Base-by-base conservation (phyloP, 306 rosid genomes). In the Spatholobus suberectus region DNA sequence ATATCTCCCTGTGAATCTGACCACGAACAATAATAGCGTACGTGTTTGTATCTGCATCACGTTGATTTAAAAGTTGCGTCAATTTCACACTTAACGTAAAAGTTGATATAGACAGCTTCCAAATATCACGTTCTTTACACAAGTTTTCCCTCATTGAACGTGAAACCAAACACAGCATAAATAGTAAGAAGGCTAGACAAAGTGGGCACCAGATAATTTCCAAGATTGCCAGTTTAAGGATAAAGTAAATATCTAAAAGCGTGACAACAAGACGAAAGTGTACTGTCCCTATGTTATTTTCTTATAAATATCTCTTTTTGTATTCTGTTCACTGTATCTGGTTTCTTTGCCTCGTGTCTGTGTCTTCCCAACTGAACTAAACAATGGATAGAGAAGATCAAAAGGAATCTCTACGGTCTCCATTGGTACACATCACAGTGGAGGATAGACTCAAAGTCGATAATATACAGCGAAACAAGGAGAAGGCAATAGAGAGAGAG, bases 351-450 rank as follows among this genome's bases (percentile, higher is more conserved):
- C 29, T 40, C 0, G 74, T 20, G 4, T 40, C 54, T 41, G 26
- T 43, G 37, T 44, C 58, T 13, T 26, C 4, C 20, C 34, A 5
- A 3, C 10, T 4, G 26, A 70, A 46, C 10, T 4, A 44, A 70
- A 46, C 58, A 70, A 70, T 70, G 75, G 75, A 70, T 44, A 24
- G 75, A 70, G 91, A 78, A 67, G 81, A 83, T 46, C 34, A 49
- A 44, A 77, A 52, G 13, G 20, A 55, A 57, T 63, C 85, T 46
- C 51, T 87, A 26, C 59, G 11, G 18, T 70, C 91, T 32, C 89
- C 90, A 21, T 67, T 89, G 91, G 52, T 89, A 43, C 86, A 83
- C 21, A 67, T 76, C 40, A 52, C 70, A n/a, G 87, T 40, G 37
- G 85, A 88, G 61, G 70, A 85, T 57, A 80, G 63, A 34, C 44